Evolutionary conservation across 768 basidiomycete species (phyloP).

Genomic region (Pholiota conissans): DNA sequence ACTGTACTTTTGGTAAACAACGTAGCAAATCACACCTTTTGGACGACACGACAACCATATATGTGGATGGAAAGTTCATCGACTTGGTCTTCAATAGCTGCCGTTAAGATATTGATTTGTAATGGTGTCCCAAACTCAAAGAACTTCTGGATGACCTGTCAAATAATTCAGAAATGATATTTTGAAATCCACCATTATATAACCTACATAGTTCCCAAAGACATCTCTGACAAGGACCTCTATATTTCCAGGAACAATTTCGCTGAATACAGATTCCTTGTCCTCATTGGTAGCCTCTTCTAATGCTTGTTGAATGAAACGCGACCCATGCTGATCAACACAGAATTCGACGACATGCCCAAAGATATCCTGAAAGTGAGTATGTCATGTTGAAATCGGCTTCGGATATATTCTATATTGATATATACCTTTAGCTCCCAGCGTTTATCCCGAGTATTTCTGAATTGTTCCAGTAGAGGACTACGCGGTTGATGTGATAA

Average conservation of each 20-base stretch:
- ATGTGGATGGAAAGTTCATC: constrained; percentile 81
- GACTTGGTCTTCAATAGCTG: constrained; percentile 76
- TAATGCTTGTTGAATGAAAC: constrained; percentile 91
- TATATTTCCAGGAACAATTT: constrained; percentile 78
- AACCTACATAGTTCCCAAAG: constrained; percentile 91
- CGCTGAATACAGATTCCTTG: constrained; percentile 77
- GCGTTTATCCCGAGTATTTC: constrained; percentile 70
- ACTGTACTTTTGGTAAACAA: not conserved
- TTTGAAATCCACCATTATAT: not conserved
- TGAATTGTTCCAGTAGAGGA: constrained; percentile 81
- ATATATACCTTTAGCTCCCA: constrained; percentile 77
- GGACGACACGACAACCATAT: constrained; percentile 96
- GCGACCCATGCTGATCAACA: constrained; percentile 95
- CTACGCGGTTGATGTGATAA: constrained; percentile 52
- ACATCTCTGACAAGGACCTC: constrained; percentile 86
- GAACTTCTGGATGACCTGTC: constrained; percentile 88
- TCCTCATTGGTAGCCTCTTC: constrained; percentile 64
- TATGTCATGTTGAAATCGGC: not conserved
- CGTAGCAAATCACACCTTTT: constrained; percentile 58
- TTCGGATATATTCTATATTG: not conserved
- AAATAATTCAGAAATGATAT: constrained; percentile 5
- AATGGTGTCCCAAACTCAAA: constrained; percentile 81
- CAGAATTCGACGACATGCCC: constrained; percentile 91
- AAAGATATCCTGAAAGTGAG: constrained; percentile 67
- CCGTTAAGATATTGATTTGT: constrained; percentile 72